These are phyloP conservation scores for Suillus ampliporus DNA, from an alignment of 768 basidiomycete species.

Conservation along the genomic window DNA sequence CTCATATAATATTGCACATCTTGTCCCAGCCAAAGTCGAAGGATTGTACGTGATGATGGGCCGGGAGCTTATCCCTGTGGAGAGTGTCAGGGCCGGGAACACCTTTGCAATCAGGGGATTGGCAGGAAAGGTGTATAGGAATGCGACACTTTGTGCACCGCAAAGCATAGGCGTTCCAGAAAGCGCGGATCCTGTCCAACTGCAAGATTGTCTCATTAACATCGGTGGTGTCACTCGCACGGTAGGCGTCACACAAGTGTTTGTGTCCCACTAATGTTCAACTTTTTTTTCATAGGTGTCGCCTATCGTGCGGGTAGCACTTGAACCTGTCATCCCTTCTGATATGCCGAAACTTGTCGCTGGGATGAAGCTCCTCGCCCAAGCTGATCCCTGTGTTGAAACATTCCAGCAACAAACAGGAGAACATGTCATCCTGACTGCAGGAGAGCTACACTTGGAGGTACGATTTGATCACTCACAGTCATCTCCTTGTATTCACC, in stretches of 20 bases:
- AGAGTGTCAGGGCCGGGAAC: slow-evolving; percentile 87
- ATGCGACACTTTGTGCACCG: slow-evolving; percentile 86
- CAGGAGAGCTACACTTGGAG: slow-evolving; percentile 96
- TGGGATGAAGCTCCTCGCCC: slow-evolving; percentile 87
- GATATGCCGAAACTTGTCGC: slow-evolving; percentile 90
- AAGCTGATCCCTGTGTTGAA: slow-evolving; percentile 97
- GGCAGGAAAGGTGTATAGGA: slow-evolving; percentile 89
- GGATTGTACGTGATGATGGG: slow-evolving; percentile 98
- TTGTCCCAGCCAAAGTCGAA: slow-evolving; percentile 66
- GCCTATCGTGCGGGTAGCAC: slow-evolving; percentile 93
- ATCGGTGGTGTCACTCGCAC: slow-evolving; percentile 69
- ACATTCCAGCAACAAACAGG: slow-evolving; percentile 97
- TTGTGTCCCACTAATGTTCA: neutral
- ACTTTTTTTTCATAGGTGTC: slow-evolving; percentile 54
- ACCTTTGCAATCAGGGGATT: slow-evolving; percentile 92
- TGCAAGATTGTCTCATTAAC: slow-evolving; percentile 71
- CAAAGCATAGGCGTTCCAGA: slow-evolving; percentile 47
- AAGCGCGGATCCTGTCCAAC: slow-evolving; percentile 36
- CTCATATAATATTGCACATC: slow-evolving; percentile 67
- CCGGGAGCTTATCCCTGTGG: slow-evolving; percentile 84
- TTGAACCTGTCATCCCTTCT: slow-evolving; percentile 82
- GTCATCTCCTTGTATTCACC: slow-evolving; percentile 1
- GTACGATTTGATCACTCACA: slow-evolving; percentile 45
- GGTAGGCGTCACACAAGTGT: neutral
- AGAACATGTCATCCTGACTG: slow-evolving; percentile 95